Evolutionary conservation across 768 basidiomycete genomes (phyloP).

Genomic region (Rhodosporidiobolus sp.): DNA sequence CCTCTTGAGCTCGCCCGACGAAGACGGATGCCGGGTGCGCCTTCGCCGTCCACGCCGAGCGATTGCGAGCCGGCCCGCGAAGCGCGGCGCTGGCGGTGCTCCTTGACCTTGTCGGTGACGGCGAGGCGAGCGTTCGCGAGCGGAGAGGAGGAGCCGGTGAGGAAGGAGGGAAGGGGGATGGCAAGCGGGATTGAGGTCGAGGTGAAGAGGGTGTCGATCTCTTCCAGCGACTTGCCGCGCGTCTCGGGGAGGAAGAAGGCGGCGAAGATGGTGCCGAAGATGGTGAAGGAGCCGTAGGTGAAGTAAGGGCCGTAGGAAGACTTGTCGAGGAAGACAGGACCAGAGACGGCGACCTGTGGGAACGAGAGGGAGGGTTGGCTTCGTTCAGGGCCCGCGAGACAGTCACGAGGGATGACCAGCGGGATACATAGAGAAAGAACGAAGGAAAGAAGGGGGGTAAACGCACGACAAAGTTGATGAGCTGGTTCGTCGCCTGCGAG

Average conservation of each 20-base stretch:
- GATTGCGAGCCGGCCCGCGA: not conserved
- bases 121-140: not conserved
- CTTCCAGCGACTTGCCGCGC: constrained; percentile 15
- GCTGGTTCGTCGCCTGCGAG: constrained; percentile 21
- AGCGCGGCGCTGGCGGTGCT: constrained; percentile 11
- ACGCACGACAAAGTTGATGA: constrained; percentile 4
- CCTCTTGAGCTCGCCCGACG: not conserved
- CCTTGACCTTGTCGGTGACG: not conserved
- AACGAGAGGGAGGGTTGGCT: too few relatives aligned
- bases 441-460: too few relatives aligned
- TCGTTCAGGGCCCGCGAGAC: too few relatives aligned
- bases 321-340: constrained; percentile 16
- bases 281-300: constrained; percentile 14
- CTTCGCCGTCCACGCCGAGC: not conserved
- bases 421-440: not conserved
- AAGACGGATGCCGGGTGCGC: not conserved
- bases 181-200: not conserved
- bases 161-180: constrained; percentile 2
- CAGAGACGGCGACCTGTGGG: constrained; percentile 14
- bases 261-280: constrained; percentile 3
- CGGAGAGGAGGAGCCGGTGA: not conserved
- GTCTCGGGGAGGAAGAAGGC: constrained; percentile 20
- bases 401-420: too few relatives aligned
- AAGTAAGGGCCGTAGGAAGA: constrained; percentile 9
- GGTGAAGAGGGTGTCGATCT: constrained; percentile 8